These are phyloP conservation scores for Barbarea vulgaris DNA, from an alignment of 345 rosid genomes.

Conservation along the genomic window DNA sequence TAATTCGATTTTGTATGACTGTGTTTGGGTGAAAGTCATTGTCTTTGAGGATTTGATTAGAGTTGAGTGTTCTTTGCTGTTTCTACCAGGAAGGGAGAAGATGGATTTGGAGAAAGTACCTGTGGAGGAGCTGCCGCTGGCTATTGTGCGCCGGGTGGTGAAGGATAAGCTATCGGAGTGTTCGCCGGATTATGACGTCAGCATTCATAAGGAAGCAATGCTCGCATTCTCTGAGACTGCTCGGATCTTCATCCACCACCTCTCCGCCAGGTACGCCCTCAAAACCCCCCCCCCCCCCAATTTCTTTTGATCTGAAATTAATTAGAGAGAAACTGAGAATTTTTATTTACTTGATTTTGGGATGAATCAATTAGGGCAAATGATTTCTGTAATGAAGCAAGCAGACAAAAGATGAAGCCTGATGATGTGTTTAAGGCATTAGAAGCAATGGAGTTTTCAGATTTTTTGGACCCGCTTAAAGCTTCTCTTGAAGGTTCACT, in stretches of 20 bases:
- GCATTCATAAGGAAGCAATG: slow-evolving; percentile 45
- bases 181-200: slow-evolving; percentile 66
- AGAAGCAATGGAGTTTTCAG: slow-evolving; percentile 66
- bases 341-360: neutral
- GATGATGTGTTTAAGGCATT: slow-evolving; percentile 64
- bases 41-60: too few species aligned
- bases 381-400: slow-evolving; percentile 69
- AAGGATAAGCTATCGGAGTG: slow-evolving; percentile 77
- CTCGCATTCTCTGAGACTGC: slow-evolving; percentile 53
- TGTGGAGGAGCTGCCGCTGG: slow-evolving; percentile 80
- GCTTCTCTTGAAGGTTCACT: slow-evolving; percentile 60
- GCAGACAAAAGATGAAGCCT: slow-evolving; percentile 67
- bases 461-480: slow-evolving; percentile 64
- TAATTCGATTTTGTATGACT: too few species aligned
- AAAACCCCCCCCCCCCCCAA: slow-evolving; percentile 25
- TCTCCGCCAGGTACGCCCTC: slow-evolving; percentile 67
- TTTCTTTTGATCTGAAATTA: neutral
- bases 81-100: too few species aligned
- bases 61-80: too few species aligned
- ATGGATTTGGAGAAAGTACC: slow-evolving; percentile 60
- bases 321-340: neutral
- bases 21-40: too few species aligned
- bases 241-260: slow-evolving; percentile 76
- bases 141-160: slow-evolving; percentile 88
- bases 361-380: slow-evolving; percentile 53